Evolutionary conservation across 257 asterid species (phyloP).

Genomic region (Nicotiana paniculata): DNA sequence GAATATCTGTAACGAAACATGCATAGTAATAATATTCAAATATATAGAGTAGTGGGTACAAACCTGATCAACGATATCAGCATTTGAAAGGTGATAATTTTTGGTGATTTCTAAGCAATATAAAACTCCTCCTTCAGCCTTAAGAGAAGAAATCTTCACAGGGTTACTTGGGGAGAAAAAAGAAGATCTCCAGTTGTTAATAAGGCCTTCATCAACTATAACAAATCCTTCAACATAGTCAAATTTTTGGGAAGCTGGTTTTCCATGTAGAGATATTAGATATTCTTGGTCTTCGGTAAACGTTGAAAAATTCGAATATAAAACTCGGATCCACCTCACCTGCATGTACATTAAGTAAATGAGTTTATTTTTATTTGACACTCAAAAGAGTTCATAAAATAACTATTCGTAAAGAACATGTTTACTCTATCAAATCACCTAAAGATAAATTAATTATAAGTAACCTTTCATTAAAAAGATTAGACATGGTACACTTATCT

Average conservation of each 20-base stretch:
- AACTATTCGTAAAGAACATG: too few relatives aligned
- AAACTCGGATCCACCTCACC: slow-evolving; percentile 81
- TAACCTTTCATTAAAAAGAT: too few relatives aligned
- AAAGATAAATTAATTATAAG: too few relatives aligned
- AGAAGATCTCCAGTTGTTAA: slow-evolving; percentile 83
- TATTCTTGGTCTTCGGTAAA: slow-evolving; percentile 73
- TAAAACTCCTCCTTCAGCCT: slow-evolving; percentile 49
- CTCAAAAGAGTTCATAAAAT: background rate
- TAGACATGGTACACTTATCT: too few relatives aligned
- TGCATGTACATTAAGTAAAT: slow-evolving; percentile 10
- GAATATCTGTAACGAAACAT: background rate
- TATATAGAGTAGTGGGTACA: background rate
- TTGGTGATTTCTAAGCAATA: slow-evolving; percentile 71
- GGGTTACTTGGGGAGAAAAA: slow-evolving; percentile 68
- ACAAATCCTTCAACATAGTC: slow-evolving; percentile 85
- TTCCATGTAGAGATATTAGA: slow-evolving; percentile 50
- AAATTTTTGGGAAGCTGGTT: slow-evolving; percentile 31
- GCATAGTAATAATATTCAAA: background rate
- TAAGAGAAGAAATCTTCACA: slow-evolving; percentile 51
- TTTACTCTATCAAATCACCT: too few relatives aligned
- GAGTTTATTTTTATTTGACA: background rate
- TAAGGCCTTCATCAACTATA: slow-evolving; percentile 62
- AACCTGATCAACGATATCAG: slow-evolving; percentile 46
- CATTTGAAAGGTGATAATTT: slow-evolving; percentile 38
- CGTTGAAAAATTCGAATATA: slow-evolving; percentile 54